Conservation (phyloP, 2,329 filamentous ascomycete genomes). For the Sclerotinia spermophila region DNA sequence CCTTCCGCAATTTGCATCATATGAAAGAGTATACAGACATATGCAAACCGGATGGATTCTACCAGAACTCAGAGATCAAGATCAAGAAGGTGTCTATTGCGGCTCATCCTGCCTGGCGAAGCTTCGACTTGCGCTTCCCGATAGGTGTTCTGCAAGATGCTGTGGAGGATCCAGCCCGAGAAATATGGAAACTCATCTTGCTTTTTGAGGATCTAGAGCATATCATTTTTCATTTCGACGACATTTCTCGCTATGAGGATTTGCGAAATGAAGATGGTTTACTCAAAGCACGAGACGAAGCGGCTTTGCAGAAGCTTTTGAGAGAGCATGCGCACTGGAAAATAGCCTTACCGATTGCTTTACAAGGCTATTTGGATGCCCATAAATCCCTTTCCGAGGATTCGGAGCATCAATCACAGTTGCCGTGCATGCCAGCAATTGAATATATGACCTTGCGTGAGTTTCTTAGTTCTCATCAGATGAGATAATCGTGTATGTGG, state of each 20-base stretch:
- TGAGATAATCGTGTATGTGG: neutral
- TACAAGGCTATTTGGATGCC: neutral
- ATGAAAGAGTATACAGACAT: neutral
- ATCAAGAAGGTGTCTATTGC: too few species aligned
- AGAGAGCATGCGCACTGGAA: neutral
- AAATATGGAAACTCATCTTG: neutral
- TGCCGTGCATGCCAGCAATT: neutral
- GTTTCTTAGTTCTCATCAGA: neutral
- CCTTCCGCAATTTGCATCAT: neutral
- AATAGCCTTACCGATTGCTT: rapidly evolving
- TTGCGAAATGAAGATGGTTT: neutral
- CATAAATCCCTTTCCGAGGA: neutral
- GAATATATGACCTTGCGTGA: neutral
- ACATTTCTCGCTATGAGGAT: neutral
- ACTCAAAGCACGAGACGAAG: neutral
- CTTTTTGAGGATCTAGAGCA: neutral
- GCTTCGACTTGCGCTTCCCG: neutral
- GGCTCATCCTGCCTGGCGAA: neutral
- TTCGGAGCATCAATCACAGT: neutral
- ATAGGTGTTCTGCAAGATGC: neutral
- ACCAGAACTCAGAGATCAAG: neutral
- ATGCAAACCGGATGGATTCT: too few species aligned
- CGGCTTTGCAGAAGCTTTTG: neutral
- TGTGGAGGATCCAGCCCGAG: neutral
- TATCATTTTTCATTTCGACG: neutral